phyloP scores from a whole-genome alignment of 2,329 filamentous ascomycete genomes.

The Epichloe festucae region DNA sequence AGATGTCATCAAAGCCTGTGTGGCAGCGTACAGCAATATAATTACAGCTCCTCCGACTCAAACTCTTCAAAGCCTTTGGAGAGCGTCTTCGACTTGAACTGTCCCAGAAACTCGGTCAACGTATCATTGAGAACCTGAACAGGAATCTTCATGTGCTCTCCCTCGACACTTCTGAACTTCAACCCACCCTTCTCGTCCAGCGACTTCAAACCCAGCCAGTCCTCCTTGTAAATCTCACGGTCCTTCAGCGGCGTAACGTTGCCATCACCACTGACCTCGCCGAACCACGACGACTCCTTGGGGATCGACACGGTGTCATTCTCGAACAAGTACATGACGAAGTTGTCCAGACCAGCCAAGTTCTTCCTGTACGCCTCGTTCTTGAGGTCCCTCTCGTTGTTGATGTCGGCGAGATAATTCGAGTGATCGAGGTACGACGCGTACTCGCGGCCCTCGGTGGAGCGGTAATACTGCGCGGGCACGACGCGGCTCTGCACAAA shows the following conservation, averaged over 20 bases:
- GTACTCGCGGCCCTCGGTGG: conserved; percentile 47
- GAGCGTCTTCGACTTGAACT: conserved; percentile 26
- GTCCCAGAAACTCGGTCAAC: conserved; percentile 56
- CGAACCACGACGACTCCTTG: conserved; percentile 85
- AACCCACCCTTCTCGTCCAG: conserved; percentile 71
- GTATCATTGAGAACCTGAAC: conserved; percentile 52
- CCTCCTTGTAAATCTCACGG: conserved; percentile 66
- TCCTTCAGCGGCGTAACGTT: conserved; percentile 54
- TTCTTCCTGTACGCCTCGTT: conserved; percentile 62
- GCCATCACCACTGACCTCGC: conserved; percentile 61
- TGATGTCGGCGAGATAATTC: conserved; percentile 89
- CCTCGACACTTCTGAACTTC: conserved; percentile 58
- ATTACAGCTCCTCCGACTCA: conserved; percentile 25
- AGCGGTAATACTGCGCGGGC: conserved; percentile 89
- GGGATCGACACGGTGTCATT: conserved; percentile 79
- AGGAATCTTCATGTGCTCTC: conserved; percentile 71
- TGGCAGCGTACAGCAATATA: too few species aligned
- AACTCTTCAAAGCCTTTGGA: conserved; percentile 8
- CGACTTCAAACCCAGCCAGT: conserved; percentile 78
- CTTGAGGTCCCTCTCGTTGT: conserved; percentile 74
- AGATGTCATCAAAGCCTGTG: too few species aligned
- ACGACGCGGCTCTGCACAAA: conserved; percentile 72
- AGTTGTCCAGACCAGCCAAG: conserved; percentile 55
- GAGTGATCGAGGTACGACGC: conserved; percentile 64
- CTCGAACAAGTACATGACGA: conserved; percentile 83